phyloP scores from a whole-genome alignment of 2,329 filamentous ascomycete genomes.

The Trichoderma guizhouense region DNA sequence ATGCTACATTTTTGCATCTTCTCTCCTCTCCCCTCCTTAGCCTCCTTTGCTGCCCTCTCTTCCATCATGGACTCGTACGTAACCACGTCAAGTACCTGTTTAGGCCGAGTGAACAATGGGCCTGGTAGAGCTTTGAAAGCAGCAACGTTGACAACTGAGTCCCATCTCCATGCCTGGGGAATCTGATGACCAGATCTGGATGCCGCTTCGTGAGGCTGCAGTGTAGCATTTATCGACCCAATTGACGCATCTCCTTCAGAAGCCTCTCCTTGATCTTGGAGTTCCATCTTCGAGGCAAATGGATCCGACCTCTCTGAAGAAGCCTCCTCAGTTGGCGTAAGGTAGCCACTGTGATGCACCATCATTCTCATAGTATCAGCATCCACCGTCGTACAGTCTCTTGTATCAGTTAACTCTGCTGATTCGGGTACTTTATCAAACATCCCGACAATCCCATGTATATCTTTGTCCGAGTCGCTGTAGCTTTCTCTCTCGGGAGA shows the following conservation, averaged over 20 bases:
- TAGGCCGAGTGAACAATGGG: slow-evolving; percentile 1
- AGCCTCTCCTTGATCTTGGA: neutral
- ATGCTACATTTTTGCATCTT: neutral
- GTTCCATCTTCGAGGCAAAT: neutral
- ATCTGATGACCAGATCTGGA: neutral
- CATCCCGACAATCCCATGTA: neutral
- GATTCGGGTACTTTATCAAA: too few relatives aligned
- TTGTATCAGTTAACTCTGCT: neutral
- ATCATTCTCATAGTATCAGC: neutral
- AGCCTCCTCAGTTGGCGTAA: neutral
- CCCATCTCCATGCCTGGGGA: neutral
- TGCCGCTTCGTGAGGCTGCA: neutral
- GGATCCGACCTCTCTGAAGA: neutral
- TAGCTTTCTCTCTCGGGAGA: neutral
- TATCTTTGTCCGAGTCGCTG: neutral
- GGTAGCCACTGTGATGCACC: too few relatives aligned
- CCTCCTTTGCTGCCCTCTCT: neutral
- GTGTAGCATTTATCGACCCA: too few relatives aligned
- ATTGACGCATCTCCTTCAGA: neutral
- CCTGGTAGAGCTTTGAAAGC: neutral
- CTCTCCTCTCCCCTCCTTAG: neutral
- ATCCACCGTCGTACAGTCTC: neutral
- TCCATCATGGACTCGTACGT: neutral
- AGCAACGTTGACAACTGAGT: neutral
- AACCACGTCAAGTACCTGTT: neutral